Evolutionary conservation across 2,329 filamentous ascomycete species (phyloP).

Genomic region (Aspergillus versicolor): DNA sequence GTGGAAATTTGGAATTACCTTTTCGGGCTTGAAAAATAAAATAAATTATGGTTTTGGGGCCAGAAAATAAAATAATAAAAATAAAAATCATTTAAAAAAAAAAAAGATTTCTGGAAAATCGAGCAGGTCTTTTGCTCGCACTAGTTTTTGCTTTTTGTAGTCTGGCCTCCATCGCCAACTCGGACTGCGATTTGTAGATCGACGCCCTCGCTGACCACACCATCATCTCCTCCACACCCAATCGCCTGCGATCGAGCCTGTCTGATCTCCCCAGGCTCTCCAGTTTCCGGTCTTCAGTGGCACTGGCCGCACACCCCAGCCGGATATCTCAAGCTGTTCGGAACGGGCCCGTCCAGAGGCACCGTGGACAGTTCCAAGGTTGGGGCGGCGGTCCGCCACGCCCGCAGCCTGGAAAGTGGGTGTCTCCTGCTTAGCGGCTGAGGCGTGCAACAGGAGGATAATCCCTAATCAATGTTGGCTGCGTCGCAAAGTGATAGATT

Average conservation of each 20-base stretch:
- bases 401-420: conserved; percentile 1
- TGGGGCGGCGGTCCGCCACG: background rate
- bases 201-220: background rate
- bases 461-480: background rate
- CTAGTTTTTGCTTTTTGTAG: conserved; percentile 10
- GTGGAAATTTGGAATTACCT: conserved; percentile 15
- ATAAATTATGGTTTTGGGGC: background rate
- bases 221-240: background rate
- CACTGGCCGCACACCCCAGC: background rate
- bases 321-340: conserved; percentile 8
- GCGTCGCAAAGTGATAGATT: background rate
- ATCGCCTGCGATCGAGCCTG: background rate
- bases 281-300: conserved; percentile 6
- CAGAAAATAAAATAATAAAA: background rate
- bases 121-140: background rate
- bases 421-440: background rate
- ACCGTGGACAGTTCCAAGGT: conserved; percentile 7
- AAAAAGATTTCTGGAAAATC: background rate
- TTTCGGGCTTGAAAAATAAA: background rate
- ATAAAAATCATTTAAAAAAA: background rate
- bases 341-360: conserved; percentile 8
- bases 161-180: conserved; percentile 3
- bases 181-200: conserved; percentile 19
- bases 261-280: background rate
- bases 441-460: background rate